Evolutionary conservation across 2,329 filamentous ascomycete species (phyloP), one percentile per base, ranked within the genome.

Genomic region (Apiospora koreana): DNA sequence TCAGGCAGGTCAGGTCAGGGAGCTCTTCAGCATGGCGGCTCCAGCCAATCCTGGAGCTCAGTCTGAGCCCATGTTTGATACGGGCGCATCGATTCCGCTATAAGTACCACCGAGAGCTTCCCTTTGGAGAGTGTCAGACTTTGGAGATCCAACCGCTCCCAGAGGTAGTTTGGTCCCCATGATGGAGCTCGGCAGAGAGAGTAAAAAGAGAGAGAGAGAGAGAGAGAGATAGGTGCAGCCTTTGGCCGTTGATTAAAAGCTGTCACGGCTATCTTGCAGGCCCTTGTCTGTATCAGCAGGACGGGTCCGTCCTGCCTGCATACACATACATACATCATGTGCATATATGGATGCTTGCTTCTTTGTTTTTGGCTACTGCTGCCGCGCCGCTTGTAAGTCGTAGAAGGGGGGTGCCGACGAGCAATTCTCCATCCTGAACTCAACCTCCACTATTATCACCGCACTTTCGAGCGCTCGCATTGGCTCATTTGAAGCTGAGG

Each of bases 61-160:
- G 54, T 38, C 54, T 38, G 54, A 62, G 31, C 54, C 54, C 54
- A 62, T 62, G 54, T 62, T 38, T 62, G 28, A 62, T 62, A 62
- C 54, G 54, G 54, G 54, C 54, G 54, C 54, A 35, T 62, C 54
- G 54, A 62, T 62, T 38, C 31, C 54, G 54, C 54, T 38, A 31
- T 9, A 62, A 62, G 54, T 62, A 62, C 54, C 31, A 35, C 54
- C 54, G 54, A 62, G 54, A 38, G 54, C 54, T 38, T 62, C 31
- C 54, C 54, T 38, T 38, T 38, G 54, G 28, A 21, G 8, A 62
- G 54, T 38, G 18, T n/a, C 54, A n/a, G 50, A 28, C 28, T 58
- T 45, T 21, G 50, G 50, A 58, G 50, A 58, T 35, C 50, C 18
- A 58, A 58, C 50, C 50, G 28, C 50, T n/a, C 16, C 31, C 28